A percentile compares a stretch with the other conserved stretches of the same genome.
Evolutionary conservation across 495 filamentous ascomycete species (phyloP).

Genomic region (Daldinia decipiens): DNA sequence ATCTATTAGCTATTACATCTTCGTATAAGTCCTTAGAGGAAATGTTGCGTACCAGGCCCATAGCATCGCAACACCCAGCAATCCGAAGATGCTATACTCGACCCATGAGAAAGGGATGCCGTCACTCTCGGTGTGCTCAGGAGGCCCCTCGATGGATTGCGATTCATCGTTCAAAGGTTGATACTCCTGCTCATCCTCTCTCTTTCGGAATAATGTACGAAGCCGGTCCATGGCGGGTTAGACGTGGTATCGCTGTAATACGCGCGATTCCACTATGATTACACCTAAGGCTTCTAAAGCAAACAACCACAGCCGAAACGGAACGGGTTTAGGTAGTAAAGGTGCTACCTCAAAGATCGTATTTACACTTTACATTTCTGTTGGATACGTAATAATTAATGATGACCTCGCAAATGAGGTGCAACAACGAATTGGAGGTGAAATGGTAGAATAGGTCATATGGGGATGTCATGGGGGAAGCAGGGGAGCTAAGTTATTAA

Average conservation of each 20-base stretch:
- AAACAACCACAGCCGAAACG: constrained; percentile 8
- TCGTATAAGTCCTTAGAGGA: background rate
- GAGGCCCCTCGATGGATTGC: constrained; percentile 43
- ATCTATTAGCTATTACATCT: constrained; percentile 18
- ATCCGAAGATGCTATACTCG: constrained; percentile 84
- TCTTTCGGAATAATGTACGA: constrained; percentile 56
- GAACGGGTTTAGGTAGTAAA: constrained; percentile 20
- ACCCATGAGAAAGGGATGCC: constrained; percentile 73
- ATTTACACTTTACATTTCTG: constrained; percentile 28
- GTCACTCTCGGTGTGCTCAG: constrained; percentile 30
- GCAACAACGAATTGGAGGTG: constrained; percentile 10
- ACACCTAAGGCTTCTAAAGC: constrained; percentile 16
- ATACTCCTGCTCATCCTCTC: constrained; percentile 63
- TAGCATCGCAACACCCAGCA: constrained; percentile 93
- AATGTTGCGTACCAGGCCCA: constrained; percentile 84
- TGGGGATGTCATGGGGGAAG: constrained; percentile 34
- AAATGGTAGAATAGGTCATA: constrained; percentile 27
- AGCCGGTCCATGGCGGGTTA: constrained; percentile 57
- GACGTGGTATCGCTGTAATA: constrained; percentile 1
- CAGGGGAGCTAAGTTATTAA: constrained; percentile 4
- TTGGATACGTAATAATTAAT: constrained; percentile 19
- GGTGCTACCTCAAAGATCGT: constrained; percentile 21
- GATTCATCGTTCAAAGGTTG: constrained; percentile 64
- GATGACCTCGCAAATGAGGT: constrained; percentile 4
- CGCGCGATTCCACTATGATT: constrained; percentile 4